These are phyloP conservation scores for Spinellus fusiger DNA, from an alignment of 192 early-diverging fungal species.

Conservation along the genomic window DNA sequence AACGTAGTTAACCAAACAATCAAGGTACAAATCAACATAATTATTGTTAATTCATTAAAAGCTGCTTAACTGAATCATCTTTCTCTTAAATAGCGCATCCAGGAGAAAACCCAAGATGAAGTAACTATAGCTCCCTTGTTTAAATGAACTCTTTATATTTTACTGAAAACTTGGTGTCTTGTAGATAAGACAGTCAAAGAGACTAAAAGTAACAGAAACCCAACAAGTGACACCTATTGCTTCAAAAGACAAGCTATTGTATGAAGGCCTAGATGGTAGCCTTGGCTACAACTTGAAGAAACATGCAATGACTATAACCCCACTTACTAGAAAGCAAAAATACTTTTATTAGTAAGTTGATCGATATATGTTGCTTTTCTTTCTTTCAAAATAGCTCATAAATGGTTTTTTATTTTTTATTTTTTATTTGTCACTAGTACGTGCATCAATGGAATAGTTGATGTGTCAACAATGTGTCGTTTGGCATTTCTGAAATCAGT, in stretches of 20 bases:
- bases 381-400: too few relatives aligned
- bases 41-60: too few relatives aligned
- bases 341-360: constrained; percentile 6
- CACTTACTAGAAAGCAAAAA: not conserved
- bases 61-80: too few relatives aligned
- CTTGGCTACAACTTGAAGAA: not conserved
- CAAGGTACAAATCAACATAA: too few relatives aligned
- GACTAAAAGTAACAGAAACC: not conserved
- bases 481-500: not conserved
- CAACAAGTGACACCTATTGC: not conserved
- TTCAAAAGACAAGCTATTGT: not conserved
- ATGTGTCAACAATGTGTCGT: not conserved
- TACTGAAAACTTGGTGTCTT: too few relatives aligned
- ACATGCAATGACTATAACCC: not conserved
- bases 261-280: not conserved
- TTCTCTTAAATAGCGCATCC: too few relatives aligned
- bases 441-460: not conserved
- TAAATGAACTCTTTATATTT: too few relatives aligned
- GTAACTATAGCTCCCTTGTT: too few relatives aligned
- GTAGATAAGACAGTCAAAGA: too few relatives aligned
- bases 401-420: too few relatives aligned
- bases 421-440: not conserved
- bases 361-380: not conserved
- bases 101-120: too few relatives aligned
- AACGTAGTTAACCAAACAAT: too few relatives aligned